A percentile compares a stretch with the other conserved stretches of the same genome.
Conservation (phyloP, 352 stramenopile genomes). For the Aphanomyces cochlioides region DNA sequence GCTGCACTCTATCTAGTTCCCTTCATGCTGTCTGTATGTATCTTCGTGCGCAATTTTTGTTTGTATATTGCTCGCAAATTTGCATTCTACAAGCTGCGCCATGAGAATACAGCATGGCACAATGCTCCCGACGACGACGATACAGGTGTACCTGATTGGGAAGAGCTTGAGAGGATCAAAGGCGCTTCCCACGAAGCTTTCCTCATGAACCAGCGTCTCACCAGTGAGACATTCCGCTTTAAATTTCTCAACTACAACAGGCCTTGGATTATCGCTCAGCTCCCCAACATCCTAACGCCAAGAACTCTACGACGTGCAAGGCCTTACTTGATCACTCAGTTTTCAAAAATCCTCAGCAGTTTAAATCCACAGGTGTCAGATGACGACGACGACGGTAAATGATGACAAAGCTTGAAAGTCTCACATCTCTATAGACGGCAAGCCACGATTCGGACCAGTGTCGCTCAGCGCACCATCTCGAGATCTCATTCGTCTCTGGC, state of each 20-base stretch:
- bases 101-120: constrained; percentile 96
- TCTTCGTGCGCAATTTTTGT: constrained; percentile 62
- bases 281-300: constrained; percentile 94
- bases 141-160: constrained; percentile 87
- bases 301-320: constrained; percentile 84
- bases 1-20: constrained; percentile 79
- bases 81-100: constrained; percentile 94
- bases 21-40: constrained; percentile 57
- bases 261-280: constrained; percentile 94
- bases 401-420: constrained; percentile 34
- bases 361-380: constrained; percentile 93
- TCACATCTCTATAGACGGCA: constrained; percentile 26
- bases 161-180: constrained; percentile 91
- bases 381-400: constrained; percentile 88
- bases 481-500: constrained; percentile 91
- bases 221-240: constrained; percentile 94
- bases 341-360: constrained; percentile 93
- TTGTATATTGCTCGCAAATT: constrained; percentile 84
- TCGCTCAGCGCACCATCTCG: constrained; percentile 86
- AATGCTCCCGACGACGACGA: constrained; percentile 85
- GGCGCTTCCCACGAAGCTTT: constrained; percentile 92
- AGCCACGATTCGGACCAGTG: constrained; percentile 85
- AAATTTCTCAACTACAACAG: constrained; percentile 98
- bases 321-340: constrained; percentile 95
- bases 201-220: constrained; percentile 96